Conservation (phyloP, 495 filamentous ascomycete species). For the Penicillium riverlandense region DNA sequence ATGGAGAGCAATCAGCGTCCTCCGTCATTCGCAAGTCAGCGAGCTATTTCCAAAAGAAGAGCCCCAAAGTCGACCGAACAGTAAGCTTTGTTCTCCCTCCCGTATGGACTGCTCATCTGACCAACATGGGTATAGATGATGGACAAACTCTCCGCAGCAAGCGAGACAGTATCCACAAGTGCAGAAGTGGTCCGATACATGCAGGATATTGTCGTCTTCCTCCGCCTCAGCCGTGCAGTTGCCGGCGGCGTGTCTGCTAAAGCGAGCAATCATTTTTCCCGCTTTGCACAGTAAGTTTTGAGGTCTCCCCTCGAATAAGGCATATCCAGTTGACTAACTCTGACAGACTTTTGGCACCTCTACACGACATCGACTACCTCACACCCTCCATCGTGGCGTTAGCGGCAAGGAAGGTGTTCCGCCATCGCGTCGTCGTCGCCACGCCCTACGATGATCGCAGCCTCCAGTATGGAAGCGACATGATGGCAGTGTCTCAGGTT, state of each 20-base stretch:
- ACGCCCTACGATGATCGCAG: constrained; percentile 70
- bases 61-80: constrained; percentile 11
- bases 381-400: constrained; percentile 79
- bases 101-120: no score
- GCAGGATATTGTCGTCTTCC: constrained; percentile 76
- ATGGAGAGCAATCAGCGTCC: constrained; percentile 34
- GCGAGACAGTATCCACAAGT: constrained; percentile 35
- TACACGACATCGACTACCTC: constrained; percentile 75
- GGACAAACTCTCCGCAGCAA: constrained; percentile 27
- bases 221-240: constrained; percentile 80
- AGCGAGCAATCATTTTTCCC: constrained; percentile 70
- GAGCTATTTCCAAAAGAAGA: constrained; percentile 2
- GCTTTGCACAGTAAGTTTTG: constrained; percentile 50
- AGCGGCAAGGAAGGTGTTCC: constrained; percentile 83
- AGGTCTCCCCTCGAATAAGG: not conserved
- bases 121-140: constrained; percentile 28
- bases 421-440: constrained; percentile 69
- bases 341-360: constrained; percentile 55
- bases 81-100: constrained; percentile 9
- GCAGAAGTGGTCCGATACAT: constrained; percentile 73
- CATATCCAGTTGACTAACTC: not conserved
- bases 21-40: constrained; percentile 38
- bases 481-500: constrained; percentile 55
- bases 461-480: constrained; percentile 86
- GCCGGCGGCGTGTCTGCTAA: constrained; percentile 66